Percentiles rank a stretch among this genome's conserved stretches.
These are phyloP conservation scores for Epichloe sibirici DNA, from an alignment of 2,329 filamentous ascomycete genomes.

Conservation along the genomic window DNA sequence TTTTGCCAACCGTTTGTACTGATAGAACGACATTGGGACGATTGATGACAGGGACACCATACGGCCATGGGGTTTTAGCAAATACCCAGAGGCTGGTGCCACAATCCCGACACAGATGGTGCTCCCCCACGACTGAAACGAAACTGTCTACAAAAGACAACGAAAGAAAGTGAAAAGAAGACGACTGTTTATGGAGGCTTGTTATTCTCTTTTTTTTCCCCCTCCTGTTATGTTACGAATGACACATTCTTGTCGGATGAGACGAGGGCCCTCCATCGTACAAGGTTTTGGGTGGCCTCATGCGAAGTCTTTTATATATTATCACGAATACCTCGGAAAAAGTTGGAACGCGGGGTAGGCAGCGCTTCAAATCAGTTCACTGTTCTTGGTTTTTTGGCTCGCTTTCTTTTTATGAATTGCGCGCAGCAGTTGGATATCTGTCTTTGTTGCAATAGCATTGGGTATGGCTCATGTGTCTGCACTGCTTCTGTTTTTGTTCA, in stretches of 20 bases:
- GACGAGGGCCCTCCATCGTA: background rate
- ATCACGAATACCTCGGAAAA: background rate
- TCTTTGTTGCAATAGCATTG: conserved; percentile 1
- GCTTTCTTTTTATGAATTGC: conserved; percentile 2
- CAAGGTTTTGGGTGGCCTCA: background rate
- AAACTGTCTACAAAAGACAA: background rate
- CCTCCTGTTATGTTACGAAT: background rate
- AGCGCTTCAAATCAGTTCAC: conserved; percentile 4
- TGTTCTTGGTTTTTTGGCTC: conserved; percentile 8
- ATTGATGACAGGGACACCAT: conserved; percentile 6
- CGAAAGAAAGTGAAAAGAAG: background rate
- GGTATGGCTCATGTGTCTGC: background rate
- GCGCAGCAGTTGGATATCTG: background rate
- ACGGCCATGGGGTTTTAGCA: background rate
- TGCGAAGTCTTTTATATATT: background rate
- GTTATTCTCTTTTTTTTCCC: background rate
- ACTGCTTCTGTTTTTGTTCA: no score
- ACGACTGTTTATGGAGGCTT: background rate
- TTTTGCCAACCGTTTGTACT: conserved; percentile 34
- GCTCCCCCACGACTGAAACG: background rate
- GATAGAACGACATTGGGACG: conserved; percentile 9
- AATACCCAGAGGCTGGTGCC: background rate
- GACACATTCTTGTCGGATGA: background rate
- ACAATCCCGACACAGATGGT: background rate
- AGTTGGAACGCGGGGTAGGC: conserved; percentile 2